Percentiles rank a stretch among this genome's conserved stretches.
phyloP scores from a whole-genome alignment of 2,329 filamentous ascomycete genomes.

The Drechmeria coniospora region DNA sequence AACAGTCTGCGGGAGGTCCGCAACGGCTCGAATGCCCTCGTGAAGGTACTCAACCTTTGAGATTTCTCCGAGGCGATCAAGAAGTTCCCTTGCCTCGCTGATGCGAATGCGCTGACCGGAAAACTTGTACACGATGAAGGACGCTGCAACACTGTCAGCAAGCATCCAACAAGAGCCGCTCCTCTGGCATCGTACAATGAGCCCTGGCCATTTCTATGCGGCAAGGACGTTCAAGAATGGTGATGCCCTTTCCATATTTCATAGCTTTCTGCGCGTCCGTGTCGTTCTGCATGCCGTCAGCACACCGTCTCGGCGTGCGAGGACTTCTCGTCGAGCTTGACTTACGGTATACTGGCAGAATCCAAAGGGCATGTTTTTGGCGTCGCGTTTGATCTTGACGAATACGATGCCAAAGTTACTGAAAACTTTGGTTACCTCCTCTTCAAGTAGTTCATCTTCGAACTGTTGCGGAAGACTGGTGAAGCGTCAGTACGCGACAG shows the following conservation, averaged over 20 bases:
- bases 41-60: slow-evolving; percentile 21
- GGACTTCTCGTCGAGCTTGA: slow-evolving; percentile 1
- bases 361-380: slow-evolving; percentile 43
- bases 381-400: slow-evolving; percentile 48
- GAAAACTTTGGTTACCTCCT: slow-evolving; percentile 37
- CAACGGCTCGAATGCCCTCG: slow-evolving; percentile 14
- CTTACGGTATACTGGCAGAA: slow-evolving; percentile 49
- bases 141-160: slow-evolving; percentile 22
- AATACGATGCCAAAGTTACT: slow-evolving; percentile 38
- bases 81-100: slow-evolving; percentile 27
- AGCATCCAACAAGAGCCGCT: neutral
- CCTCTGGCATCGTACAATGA: slow-evolving; percentile 29
- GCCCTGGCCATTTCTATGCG: slow-evolving; percentile 45
- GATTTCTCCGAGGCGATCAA: slow-evolving; percentile 29
- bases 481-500: slow-evolving; percentile 4
- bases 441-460: slow-evolving; percentile 34
- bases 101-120: slow-evolving; percentile 19
- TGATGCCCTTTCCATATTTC: slow-evolving; percentile 25
- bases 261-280: slow-evolving; percentile 34
- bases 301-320: neutral
- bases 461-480: slow-evolving; percentile 34
- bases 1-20: slow-evolving; percentile 22
- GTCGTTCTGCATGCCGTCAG: slow-evolving; percentile 21
- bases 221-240: slow-evolving; percentile 40
- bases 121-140: slow-evolving; percentile 29